phyloP scores from a whole-genome alignment of 352 stramenopile species.

The Plasmopara halstedii region DNA sequence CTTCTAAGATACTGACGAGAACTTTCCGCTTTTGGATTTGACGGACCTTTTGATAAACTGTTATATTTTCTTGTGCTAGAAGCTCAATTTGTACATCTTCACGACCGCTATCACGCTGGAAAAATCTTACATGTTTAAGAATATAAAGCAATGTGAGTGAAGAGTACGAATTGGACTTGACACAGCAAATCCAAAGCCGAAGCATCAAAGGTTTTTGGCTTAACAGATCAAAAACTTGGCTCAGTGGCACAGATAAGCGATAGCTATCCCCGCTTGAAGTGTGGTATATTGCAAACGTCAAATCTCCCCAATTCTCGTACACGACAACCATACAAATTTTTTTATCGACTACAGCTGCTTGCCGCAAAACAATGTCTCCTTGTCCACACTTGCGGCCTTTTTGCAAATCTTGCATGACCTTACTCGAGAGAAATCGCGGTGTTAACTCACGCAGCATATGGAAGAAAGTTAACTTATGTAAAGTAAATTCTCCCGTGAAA shows the following conservation, averaged over 20 bases:
- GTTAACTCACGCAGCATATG: slow-evolving; percentile 45
- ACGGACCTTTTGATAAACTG: slow-evolving; percentile 25
- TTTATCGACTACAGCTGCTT: slow-evolving; percentile 37
- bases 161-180: slow-evolving; percentile 64
- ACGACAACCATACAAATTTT: slow-evolving; percentile 46
- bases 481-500: slow-evolving; percentile 60
- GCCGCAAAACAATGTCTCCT: slow-evolving; percentile 64
- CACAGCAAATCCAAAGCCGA: slow-evolving; percentile 53
- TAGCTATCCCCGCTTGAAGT: slow-evolving; percentile 24
- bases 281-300: slow-evolving; percentile 52
- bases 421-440: slow-evolving; percentile 44
- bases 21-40: slow-evolving; percentile 32
- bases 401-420: slow-evolving; percentile 53
- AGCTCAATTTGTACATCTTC: slow-evolving; percentile 16
- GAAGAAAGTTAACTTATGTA: slow-evolving; percentile 64
- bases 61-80: slow-evolving; percentile 2
- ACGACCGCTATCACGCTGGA: not conserved
- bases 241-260: slow-evolving; percentile 26
- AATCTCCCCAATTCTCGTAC: slow-evolving; percentile 76
- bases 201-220: slow-evolving; percentile 35
- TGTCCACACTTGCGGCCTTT: slow-evolving; percentile 51
- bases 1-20: slow-evolving; percentile 40
- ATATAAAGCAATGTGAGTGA: slow-evolving; percentile 36
- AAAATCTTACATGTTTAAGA: slow-evolving; percentile 32
- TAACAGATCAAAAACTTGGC: slow-evolving; percentile 28